Conservation (phyloP, 2,329 filamentous ascomycete species). For the Nigrograna mackinnonii region DNA sequence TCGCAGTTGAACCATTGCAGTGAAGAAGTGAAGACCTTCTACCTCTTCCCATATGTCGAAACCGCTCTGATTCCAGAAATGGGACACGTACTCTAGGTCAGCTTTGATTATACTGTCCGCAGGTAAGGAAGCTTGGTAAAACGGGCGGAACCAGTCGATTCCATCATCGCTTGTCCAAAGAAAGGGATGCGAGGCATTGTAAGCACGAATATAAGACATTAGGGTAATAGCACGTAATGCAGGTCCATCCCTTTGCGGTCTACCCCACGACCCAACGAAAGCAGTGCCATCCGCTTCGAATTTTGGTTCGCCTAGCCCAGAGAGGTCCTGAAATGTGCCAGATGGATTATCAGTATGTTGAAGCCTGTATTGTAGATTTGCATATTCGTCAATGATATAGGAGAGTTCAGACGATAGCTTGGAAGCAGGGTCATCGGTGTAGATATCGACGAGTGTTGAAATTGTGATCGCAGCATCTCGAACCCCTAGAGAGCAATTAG, state of each 20-base stretch:
- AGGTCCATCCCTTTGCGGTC: constrained; percentile 50
- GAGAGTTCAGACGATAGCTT: constrained; percentile 27
- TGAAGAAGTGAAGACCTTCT: constrained; percentile 48
- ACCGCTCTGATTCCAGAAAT: constrained; percentile 44
- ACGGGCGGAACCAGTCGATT: constrained; percentile 32
- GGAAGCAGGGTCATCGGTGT: constrained; percentile 34
- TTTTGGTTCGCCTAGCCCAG: constrained; percentile 48
- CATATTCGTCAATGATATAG: constrained; percentile 35
- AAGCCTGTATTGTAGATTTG: constrained; percentile 35
- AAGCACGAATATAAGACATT: constrained; percentile 45
- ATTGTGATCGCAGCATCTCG: constrained; percentile 50
- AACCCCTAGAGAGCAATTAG: constrained; percentile 37
- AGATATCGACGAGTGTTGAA: constrained; percentile 44
- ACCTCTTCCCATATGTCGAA: constrained; percentile 53
- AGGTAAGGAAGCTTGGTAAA: constrained; percentile 42
- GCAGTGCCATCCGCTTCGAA: constrained; percentile 44
- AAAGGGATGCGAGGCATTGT: constrained; percentile 44
- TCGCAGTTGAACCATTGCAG: constrained; percentile 40
- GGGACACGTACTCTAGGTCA: constrained; percentile 48
- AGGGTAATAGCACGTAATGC: constrained; percentile 47
- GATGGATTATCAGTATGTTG: constrained; percentile 45
- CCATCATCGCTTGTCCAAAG: constrained; percentile 32
- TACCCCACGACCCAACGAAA: constrained; percentile 44
- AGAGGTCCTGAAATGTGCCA: constrained; percentile 33
- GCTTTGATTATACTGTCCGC: constrained; percentile 47